phyloP scores from a whole-genome alignment of 164 flowering plant species.

The Litsea cubeba region DNA sequence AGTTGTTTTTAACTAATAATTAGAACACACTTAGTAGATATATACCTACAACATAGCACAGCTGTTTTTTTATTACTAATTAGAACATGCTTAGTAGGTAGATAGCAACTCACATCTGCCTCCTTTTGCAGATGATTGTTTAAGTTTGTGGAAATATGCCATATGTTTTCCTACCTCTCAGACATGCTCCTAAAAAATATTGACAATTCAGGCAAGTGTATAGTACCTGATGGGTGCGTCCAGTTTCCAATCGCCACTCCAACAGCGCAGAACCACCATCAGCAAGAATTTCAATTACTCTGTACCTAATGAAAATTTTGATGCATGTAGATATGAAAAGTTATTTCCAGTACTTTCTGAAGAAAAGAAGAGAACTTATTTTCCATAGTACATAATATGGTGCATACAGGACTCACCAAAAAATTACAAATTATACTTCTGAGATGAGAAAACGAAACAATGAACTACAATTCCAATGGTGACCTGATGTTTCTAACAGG shows the following conservation, averaged over 20 bases:
- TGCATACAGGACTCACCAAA: neutral
- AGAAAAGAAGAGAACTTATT: neutral
- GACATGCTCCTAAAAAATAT: too few relatives aligned
- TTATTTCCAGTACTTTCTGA: neutral
- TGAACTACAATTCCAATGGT: neutral
- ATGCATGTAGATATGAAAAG: neutral
- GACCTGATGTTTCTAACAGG: neutral
- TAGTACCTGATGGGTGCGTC: slow-evolving; percentile 94
- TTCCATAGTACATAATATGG: neutral
- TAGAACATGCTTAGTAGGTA: too few relatives aligned
- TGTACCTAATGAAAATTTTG: slow-evolving; percentile 50
- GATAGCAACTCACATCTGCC: too few relatives aligned
- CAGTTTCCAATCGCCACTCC: slow-evolving; percentile 97
- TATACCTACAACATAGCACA: too few relatives aligned
- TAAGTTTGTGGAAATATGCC: too few relatives aligned
- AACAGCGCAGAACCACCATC: slow-evolving; percentile 83
- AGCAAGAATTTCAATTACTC: slow-evolving; percentile 73
- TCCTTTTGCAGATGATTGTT: too few relatives aligned
- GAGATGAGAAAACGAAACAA: neutral
- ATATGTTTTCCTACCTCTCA: too few relatives aligned
- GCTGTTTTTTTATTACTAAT: too few relatives aligned
- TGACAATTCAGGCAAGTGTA: neutral
- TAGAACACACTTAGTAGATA: too few relatives aligned
- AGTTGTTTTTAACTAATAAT: too few relatives aligned
- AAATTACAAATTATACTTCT: neutral